Percentiles rank a stretch among this genome's conserved stretches.
These are phyloP conservation scores for Avena insularis DNA, from an alignment of 176 grass and related monocot genomes.

Conservation along the genomic window DNA sequence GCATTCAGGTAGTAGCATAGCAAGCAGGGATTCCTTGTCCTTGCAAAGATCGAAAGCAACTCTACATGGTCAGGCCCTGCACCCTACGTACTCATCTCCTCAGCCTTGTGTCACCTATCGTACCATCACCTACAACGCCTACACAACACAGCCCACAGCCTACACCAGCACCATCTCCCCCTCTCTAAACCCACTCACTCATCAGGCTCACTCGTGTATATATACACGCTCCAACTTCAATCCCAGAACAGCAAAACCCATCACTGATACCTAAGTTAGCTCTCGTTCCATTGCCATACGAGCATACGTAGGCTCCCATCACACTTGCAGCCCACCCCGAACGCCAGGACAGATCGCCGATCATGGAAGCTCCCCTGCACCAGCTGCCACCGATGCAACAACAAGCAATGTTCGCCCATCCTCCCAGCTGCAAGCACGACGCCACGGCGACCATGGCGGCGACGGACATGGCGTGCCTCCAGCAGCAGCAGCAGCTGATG, in stretches of 20 bases:
- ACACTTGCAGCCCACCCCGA: neutral
- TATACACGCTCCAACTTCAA: slow-evolving; percentile 8
- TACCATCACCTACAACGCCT: slow-evolving; percentile 38
- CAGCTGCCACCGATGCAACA: slow-evolving; percentile 34
- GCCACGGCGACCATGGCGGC: neutral
- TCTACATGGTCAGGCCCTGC: slow-evolving; percentile 35
- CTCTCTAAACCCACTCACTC: neutral
- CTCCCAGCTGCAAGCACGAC: slow-evolving; percentile 37
- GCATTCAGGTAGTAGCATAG: slow-evolving; percentile 12
- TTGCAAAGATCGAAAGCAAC: slow-evolving; percentile 40
- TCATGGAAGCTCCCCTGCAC: slow-evolving; percentile 41
- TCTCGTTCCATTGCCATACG: neutral
- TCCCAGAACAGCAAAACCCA: neutral
- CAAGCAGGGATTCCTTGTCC: slow-evolving; percentile 31
- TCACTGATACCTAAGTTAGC: neutral
- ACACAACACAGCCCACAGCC: neutral
- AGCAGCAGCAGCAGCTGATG: slow-evolving; percentile 34
- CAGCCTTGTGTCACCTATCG: slow-evolving; percentile 54
- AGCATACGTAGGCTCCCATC: neutral
- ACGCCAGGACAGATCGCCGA: slow-evolving; percentile 29
- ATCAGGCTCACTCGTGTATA: slow-evolving; percentile 23
- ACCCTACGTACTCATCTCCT: slow-evolving; percentile 29
- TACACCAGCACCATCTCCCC: neutral
- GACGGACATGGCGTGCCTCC: slow-evolving; percentile 45
- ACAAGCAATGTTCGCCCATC: neutral